phyloP scores from a whole-genome alignment of 352 stramenopile genomes.

The Phytophthora litchii region DNA sequence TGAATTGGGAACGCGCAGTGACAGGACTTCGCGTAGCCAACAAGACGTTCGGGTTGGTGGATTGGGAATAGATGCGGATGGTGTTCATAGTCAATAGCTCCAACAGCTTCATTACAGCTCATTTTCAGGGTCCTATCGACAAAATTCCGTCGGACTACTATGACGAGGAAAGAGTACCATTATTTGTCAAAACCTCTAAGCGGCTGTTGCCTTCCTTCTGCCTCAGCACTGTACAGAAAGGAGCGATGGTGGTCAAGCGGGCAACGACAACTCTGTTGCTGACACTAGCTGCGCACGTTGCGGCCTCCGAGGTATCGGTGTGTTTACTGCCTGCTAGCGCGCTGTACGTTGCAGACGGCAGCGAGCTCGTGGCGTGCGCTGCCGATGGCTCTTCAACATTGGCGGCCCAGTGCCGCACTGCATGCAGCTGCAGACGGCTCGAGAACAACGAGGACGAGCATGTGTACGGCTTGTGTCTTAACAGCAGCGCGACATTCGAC shows the following conservation, averaged over 20 bases:
- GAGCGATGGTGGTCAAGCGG: slow-evolving; percentile 10
- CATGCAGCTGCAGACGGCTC: slow-evolving; percentile 28
- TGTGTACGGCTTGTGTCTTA: slow-evolving; percentile 24
- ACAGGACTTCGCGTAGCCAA: no score
- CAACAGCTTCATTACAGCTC: no score
- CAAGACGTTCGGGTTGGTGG: no score
- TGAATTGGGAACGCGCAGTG: no score
- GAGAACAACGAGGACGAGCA: slow-evolving; percentile 10
- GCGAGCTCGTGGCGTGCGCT: slow-evolving; percentile 12
- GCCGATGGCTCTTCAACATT: slow-evolving; percentile 12
- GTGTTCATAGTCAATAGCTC: no score
- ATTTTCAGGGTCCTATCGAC: no score
- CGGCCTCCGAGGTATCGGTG: slow-evolving; percentile 13
- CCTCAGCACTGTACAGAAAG: no score
- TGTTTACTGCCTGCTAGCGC: slow-evolving; percentile 34
- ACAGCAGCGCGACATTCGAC: slow-evolving; percentile 10
- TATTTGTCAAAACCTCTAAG: no score
- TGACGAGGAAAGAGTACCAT: no score
- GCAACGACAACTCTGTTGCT: slow-evolving; percentile 6
- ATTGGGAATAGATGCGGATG: no score
- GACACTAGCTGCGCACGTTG: slow-evolving; percentile 5
- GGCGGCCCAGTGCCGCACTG: slow-evolving; percentile 14
- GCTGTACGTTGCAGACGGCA: slow-evolving; percentile 29
- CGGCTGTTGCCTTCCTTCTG: no score
- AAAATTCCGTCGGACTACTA: no score